A percentile compares a stretch with the other conserved stretches of the same genome.
Evolutionary conservation across 352 stramenopile species (phyloP).

Genomic region (Phytophthora pluvialis): DNA sequence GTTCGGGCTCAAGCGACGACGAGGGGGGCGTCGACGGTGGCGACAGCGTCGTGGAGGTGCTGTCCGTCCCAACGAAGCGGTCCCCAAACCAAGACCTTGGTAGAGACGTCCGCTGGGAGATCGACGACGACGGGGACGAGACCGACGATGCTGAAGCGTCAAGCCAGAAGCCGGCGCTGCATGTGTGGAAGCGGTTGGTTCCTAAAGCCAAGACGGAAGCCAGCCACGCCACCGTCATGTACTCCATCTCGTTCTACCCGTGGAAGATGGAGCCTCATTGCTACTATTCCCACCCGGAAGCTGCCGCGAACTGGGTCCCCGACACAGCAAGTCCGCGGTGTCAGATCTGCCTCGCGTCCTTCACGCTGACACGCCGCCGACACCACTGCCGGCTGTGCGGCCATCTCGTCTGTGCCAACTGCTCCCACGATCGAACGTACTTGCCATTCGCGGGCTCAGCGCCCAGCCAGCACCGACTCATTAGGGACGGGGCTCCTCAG

Average conservation of each 20-base stretch:
- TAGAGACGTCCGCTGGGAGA: no score
- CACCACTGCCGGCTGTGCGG: slow-evolving; percentile 89
- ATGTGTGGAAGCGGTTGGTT: slow-evolving; percentile 25
- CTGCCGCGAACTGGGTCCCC: slow-evolving; percentile 74
- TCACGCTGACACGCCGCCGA: slow-evolving; percentile 69
- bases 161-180: slow-evolving; percentile 9
- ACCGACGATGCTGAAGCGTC: slow-evolving; percentile 21
- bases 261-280: slow-evolving; percentile 74
- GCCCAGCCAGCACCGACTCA: slow-evolving; percentile 66
- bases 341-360: slow-evolving; percentile 62
- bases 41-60: slow-evolving; percentile 3
- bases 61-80: slow-evolving; percentile 15
- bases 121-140: no score
- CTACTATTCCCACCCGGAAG: slow-evolving; percentile 76
- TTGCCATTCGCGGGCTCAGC: slow-evolving; percentile 57
- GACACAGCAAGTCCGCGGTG: slow-evolving; percentile 70
- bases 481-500: slow-evolving; percentile 74
- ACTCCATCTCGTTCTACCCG: slow-evolving; percentile 79
- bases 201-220: slow-evolving; percentile 20
- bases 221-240: slow-evolving; percentile 50
- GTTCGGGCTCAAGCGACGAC: slow-evolving; percentile 8
- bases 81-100: slow-evolving; percentile 6
- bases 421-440: slow-evolving; percentile 71
- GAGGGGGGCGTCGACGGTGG: no score
- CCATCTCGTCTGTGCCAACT: slow-evolving; percentile 73